These are phyloP conservation scores for Candida tetrigidarum DNA, from an alignment of 1,139 yeast genomes.

Conservation along the genomic window DNA sequence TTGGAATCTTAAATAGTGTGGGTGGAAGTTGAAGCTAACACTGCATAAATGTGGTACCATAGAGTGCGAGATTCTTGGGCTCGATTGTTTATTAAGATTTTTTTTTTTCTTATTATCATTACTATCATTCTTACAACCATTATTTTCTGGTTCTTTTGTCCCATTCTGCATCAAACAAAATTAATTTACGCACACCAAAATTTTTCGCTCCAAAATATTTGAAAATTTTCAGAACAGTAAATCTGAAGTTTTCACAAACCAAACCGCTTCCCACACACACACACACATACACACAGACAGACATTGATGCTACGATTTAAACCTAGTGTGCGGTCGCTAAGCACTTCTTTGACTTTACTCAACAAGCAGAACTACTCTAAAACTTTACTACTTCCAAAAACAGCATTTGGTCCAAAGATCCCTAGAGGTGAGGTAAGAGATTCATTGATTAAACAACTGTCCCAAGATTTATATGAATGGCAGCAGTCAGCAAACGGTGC, in stretches of 20 bases:
- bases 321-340: slow-evolving; percentile 7
- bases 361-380: slow-evolving; percentile 26
- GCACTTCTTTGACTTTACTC: slow-evolving; percentile 8
- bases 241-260: not conserved
- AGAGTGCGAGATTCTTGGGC: not conserved
- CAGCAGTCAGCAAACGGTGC: slow-evolving; percentile 25
- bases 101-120: not conserved
- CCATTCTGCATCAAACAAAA: too few species aligned
- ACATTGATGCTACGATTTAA: slow-evolving; percentile 14
- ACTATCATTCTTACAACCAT: too few species aligned
- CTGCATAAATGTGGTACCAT: too few species aligned
- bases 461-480: slow-evolving; percentile 40
- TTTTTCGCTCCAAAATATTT: not conserved
- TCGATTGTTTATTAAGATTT: not conserved
- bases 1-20: not conserved
- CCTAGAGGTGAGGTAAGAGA: slow-evolving; percentile 35
- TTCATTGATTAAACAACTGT: slow-evolving; percentile 29
- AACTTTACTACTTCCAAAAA: slow-evolving; percentile 45
- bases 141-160: too few species aligned
- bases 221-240: not conserved
- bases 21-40: too few species aligned
- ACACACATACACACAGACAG: too few species aligned
- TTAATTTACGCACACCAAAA: not conserved
- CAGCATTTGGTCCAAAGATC: slow-evolving; percentile 45
- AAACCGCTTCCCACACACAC: not conserved